phyloP scores from a whole-genome alignment of 2,329 filamentous ascomycete species.

The Ophiocordyceps camponoti-rufipedis region DNA sequence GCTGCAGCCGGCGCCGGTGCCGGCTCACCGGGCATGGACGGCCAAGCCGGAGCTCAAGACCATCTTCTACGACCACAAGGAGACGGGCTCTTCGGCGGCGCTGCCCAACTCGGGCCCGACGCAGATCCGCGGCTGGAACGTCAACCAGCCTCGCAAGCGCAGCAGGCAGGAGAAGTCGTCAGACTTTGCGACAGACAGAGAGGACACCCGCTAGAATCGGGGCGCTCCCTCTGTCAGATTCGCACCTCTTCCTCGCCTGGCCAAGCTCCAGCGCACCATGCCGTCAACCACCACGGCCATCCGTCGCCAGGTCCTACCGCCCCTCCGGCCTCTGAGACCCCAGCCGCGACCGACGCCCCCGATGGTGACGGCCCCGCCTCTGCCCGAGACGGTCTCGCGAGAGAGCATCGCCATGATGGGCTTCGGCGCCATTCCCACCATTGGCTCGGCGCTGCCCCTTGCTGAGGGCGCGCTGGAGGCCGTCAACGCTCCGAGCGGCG shows the following conservation, averaged over 20 bases:
- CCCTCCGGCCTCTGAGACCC: slow-evolving; percentile 1
- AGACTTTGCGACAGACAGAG: slow-evolving; percentile 15
- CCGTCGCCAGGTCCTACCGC: slow-evolving; percentile 1
- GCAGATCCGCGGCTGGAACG: slow-evolving; percentile 38
- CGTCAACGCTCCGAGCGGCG: background rate
- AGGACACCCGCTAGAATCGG: slow-evolving; percentile 20
- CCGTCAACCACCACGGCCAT: background rate
- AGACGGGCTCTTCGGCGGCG: slow-evolving; percentile 34
- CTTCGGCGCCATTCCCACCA: slow-evolving; percentile 6
- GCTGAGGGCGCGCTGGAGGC: background rate
- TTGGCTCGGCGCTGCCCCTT: slow-evolving; percentile 1
- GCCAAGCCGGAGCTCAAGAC: slow-evolving; percentile 36
- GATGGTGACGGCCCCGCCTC: slow-evolving; percentile 5
- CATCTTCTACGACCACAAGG: slow-evolving; percentile 41
- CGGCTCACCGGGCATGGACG: slow-evolving; percentile 28
- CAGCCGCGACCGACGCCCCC: slow-evolving; percentile 2
- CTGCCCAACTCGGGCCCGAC: slow-evolving; percentile 37
- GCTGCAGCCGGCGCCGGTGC: slow-evolving; percentile 38
- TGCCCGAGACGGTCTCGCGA: background rate
- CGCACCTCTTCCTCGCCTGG: slow-evolving; percentile 1
- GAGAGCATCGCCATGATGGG: slow-evolving; percentile 4
- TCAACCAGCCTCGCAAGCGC: slow-evolving; percentile 20
- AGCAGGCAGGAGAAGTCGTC: slow-evolving; percentile 15
- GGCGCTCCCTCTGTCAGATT: slow-evolving; percentile 6
- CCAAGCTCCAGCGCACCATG: background rate